Evolutionary conservation across 306 rosid genomes (phyloP).

Genomic region (Quercus aquifolioides): DNA sequence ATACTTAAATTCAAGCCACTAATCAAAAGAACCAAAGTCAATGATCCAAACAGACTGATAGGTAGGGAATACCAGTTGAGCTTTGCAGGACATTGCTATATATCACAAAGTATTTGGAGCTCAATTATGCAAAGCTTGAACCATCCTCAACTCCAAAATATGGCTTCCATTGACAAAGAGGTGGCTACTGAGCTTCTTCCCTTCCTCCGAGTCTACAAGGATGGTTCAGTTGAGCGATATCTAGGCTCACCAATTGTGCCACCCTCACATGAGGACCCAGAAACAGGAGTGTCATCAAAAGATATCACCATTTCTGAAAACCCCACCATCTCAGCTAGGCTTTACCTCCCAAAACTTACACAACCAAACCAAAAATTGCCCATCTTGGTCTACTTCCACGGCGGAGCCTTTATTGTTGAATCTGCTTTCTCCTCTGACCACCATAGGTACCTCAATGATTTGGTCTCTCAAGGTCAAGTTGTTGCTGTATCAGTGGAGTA

Average conservation of each 20-base stretch:
- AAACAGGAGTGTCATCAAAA: constrained; percentile 12
- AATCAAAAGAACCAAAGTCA: no score
- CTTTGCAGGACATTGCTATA: no score
- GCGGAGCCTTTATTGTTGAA: constrained; percentile 37
- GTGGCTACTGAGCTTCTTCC: background rate
- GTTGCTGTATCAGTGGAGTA: background rate
- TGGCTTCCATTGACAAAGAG: background rate
- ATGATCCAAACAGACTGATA: no score
- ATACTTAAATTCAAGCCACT: no score
- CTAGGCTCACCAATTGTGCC: constrained; percentile 14
- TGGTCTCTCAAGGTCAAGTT: constrained; percentile 1
- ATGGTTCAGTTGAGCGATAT: constrained; percentile 27
- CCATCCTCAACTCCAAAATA: background rate
- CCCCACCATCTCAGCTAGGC: constrained; percentile 24
- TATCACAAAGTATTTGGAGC: no score
- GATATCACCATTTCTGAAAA: constrained; percentile 4
- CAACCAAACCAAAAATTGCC: constrained; percentile 25
- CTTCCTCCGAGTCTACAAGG: constrained; percentile 15
- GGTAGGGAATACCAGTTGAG: no score
- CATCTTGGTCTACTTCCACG: constrained; percentile 35
- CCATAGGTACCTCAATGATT: background rate
- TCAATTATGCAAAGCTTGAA: background rate
- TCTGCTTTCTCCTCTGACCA: constrained; percentile 35
- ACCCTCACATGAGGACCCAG: constrained; percentile 12
- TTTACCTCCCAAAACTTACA: constrained; percentile 27